Conservation (phyloP, 306 rosid species). For the Morella rubra region DNA sequence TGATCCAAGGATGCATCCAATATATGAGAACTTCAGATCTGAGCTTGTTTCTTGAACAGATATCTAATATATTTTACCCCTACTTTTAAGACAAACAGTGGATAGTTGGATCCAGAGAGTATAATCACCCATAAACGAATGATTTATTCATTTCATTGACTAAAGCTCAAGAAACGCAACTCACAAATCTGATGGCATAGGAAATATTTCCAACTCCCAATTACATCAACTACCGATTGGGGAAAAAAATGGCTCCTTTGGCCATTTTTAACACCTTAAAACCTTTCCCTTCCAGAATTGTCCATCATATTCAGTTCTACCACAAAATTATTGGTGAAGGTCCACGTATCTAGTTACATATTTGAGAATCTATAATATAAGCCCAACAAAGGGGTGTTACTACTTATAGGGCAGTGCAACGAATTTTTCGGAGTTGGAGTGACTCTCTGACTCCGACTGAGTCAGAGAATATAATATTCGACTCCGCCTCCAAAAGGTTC, state of each 20-base stretch:
- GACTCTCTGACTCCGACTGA: too few species aligned
- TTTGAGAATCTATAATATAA: background rate
- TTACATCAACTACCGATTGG: background rate
- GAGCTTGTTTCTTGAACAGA: background rate
- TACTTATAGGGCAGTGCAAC: too few species aligned
- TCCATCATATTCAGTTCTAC: conserved; percentile 3
- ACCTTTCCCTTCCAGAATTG: background rate
- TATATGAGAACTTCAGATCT: background rate
- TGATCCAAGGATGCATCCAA: conserved; percentile 12
- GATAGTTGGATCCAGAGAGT: background rate
- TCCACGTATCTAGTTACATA: background rate
- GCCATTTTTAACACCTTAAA: background rate
- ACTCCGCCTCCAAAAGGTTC: too few species aligned
- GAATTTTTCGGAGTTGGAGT: too few species aligned
- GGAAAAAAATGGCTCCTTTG: background rate
- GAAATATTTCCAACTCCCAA: background rate
- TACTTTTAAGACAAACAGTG: background rate
- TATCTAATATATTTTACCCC: background rate
- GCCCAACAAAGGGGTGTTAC: background rate
- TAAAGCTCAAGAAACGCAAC: background rate
- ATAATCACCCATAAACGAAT: background rate
- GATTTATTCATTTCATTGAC: background rate
- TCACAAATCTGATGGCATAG: background rate
- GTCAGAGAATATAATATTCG: too few species aligned
- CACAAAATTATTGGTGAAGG: background rate